Conservation (phyloP, 805 yeast species). For the Hyphopichia homilentoma region DNA sequence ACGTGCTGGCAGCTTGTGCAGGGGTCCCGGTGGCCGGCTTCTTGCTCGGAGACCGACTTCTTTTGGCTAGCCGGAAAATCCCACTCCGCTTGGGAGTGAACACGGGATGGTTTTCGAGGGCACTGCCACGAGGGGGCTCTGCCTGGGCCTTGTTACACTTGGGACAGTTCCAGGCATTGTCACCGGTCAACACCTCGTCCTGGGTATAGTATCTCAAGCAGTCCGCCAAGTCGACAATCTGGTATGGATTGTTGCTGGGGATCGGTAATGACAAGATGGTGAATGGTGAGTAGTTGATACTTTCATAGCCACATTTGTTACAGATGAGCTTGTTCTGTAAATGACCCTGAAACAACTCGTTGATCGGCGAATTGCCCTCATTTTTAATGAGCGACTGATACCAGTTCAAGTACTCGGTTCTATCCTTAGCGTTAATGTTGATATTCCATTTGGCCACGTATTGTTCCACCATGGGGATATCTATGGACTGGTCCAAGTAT, state of each 20-base stretch:
- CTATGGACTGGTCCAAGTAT: slow-evolving; percentile 14
- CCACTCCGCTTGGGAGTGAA: slow-evolving; percentile 33
- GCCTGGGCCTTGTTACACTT: slow-evolving; percentile 40
- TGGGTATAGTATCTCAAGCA: slow-evolving; percentile 59
- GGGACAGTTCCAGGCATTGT: slow-evolving; percentile 84
- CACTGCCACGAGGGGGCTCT: slow-evolving; percentile 9
- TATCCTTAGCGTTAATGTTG: slow-evolving; percentile 26
- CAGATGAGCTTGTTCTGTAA: slow-evolving; percentile 62
- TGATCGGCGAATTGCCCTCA: slow-evolving; percentile 67
- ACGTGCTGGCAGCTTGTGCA: slow-evolving; percentile 3
- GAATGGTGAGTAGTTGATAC: slow-evolving; percentile 59
- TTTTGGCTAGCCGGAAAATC: slow-evolving; percentile 28
- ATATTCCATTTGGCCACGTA: slow-evolving; percentile 31
- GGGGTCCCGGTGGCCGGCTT: slow-evolving; percentile 9
- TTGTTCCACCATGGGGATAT: slow-evolving; percentile 17
- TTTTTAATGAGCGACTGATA: slow-evolving; percentile 44
- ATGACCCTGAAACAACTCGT: slow-evolving; percentile 69
- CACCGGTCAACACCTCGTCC: slow-evolving; percentile 66
- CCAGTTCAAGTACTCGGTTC: slow-evolving; percentile 61
- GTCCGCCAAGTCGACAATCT: slow-evolving; percentile 49
- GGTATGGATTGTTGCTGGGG: slow-evolving; percentile 33
- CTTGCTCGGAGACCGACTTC: slow-evolving; percentile 34
- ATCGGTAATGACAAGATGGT: slow-evolving; percentile 62
- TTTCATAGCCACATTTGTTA: slow-evolving; percentile 58
- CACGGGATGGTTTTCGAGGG: slow-evolving; percentile 33